phyloP scores from a whole-genome alignment of 2,329 filamentous ascomycete species.

The Aspergillus pseudoviridinutans region DNA sequence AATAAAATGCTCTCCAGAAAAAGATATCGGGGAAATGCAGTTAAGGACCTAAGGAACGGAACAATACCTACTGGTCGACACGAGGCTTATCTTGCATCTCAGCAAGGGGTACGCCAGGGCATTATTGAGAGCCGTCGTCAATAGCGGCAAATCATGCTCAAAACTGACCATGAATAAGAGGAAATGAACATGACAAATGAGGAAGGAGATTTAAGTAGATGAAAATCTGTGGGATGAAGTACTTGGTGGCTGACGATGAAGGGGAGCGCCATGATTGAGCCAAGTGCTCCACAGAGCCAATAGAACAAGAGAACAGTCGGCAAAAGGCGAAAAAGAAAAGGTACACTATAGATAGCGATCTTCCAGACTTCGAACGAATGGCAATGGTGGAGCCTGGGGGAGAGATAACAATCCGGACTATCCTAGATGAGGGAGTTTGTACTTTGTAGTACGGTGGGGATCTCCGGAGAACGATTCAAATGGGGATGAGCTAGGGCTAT shows the following conservation, averaged over 20 bases:
- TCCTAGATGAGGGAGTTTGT: too few species aligned
- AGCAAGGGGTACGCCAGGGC: conserved; percentile 18
- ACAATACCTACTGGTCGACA: conserved; percentile 6
- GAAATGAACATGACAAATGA: not conserved
- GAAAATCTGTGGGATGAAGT: not conserved
- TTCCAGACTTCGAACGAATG: not conserved
- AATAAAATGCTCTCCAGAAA: not conserved
- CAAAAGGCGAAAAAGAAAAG: not conserved
- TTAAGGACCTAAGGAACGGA: not conserved
- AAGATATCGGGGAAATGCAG: conserved; percentile 5
- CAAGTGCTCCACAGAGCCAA: not conserved
- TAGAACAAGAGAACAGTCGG: not conserved
- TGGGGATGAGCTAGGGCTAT: not conserved
- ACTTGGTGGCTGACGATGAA: not conserved
- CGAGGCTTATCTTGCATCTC: conserved; percentile 24
- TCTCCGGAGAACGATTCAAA: not conserved
- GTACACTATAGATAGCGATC: not conserved
- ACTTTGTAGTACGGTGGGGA: not conserved
- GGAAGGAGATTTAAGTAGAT: not conserved
- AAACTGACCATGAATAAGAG: not conserved
- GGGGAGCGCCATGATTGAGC: not conserved
- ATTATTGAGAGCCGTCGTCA: conserved; percentile 15
- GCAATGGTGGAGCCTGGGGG: not conserved
- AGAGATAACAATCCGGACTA: not conserved
- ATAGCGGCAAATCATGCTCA: conserved; percentile 13